phyloP scores from a whole-genome alignment of 2,329 filamentous ascomycete genomes.

The Alternaria rosae region DNA sequence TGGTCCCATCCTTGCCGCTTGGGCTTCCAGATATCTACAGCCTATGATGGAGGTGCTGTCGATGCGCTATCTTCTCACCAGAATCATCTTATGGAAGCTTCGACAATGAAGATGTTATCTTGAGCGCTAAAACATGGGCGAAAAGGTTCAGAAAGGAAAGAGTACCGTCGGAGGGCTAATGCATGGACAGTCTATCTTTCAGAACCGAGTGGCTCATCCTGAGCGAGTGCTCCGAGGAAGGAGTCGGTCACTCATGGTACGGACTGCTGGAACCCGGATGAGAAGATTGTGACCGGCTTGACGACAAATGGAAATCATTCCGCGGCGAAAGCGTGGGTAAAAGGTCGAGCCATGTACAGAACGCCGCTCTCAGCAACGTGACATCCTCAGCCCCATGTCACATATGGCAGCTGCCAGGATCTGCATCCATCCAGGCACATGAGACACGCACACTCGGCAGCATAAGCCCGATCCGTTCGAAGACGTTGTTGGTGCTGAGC shows the following conservation, averaged over 20 bases:
- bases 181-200: not conserved
- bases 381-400: not conserved
- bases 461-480: slow-evolving; percentile 7
- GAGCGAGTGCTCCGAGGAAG: not conserved
- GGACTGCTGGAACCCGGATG: not conserved
- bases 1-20: not conserved
- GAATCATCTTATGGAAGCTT: not conserved
- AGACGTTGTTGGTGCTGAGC: not conserved
- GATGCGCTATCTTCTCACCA: not conserved
- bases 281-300: not conserved
- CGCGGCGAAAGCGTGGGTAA: not conserved
- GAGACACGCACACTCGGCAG: slow-evolving; percentile 1
- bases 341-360: not conserved
- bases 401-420: not conserved
- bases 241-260: not conserved
- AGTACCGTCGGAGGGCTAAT: not conserved
- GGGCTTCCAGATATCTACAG: not conserved
- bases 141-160: too few species aligned
- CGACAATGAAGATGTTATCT: not conserved
- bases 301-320: not conserved
- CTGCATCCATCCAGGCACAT: not conserved
- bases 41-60: not conserved
- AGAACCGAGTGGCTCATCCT: not conserved
- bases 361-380: not conserved
- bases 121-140: not conserved